Evolutionary conservation across 208 protist species (phyloP).

Genomic region (Strigomonas galati): DNA sequence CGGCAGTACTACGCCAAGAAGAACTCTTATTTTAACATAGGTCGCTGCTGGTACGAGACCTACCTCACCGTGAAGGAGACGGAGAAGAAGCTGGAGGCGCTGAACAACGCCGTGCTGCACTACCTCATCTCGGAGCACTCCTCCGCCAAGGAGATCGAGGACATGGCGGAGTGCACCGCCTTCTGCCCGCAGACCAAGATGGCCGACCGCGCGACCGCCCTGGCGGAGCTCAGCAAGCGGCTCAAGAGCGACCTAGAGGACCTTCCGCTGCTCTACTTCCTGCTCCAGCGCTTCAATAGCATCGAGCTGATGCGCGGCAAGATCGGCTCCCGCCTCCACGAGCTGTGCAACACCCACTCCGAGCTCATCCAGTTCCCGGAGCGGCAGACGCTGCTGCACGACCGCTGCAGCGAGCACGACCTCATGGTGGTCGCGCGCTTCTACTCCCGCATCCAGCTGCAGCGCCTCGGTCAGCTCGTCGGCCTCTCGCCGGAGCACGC

Average conservation of each 20-base stretch:
- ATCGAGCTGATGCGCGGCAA: slow-evolving; percentile 85
- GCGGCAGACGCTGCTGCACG: slow-evolving; percentile 73
- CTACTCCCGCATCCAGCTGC: slow-evolving; percentile 92
- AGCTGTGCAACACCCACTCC: slow-evolving; percentile 61
- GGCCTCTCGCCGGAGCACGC: slow-evolving; percentile 82
- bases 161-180: slow-evolving; percentile 71
- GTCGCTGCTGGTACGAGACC: slow-evolving; percentile 90
- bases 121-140: slow-evolving; percentile 82
- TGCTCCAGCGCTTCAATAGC: slow-evolving; percentile 81
- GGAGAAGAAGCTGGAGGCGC: slow-evolving; percentile 58
- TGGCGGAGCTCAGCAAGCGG: slow-evolving; percentile 42
- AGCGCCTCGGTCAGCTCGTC: slow-evolving; percentile 89
- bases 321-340: slow-evolving; percentile 47
- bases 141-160: slow-evolving; percentile 77
- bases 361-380: slow-evolving; percentile 57
- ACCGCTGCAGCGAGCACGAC: slow-evolving; percentile 95
- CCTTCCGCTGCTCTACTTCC: slow-evolving; percentile 55
- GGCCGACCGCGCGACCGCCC: slow-evolving; percentile 41
- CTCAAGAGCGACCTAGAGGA: slow-evolving; percentile 73
- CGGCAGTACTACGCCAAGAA: slow-evolving; percentile 82
- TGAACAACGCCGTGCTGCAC: slow-evolving; percentile 78
- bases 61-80: slow-evolving; percentile 86
- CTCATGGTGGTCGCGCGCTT: slow-evolving; percentile 93
- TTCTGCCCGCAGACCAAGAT: slow-evolving; percentile 70
- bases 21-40: slow-evolving; percentile 90